Conservation (phyloP, 2,329 filamentous ascomycete species). For the Scortechinia acanthostroma region DNA sequence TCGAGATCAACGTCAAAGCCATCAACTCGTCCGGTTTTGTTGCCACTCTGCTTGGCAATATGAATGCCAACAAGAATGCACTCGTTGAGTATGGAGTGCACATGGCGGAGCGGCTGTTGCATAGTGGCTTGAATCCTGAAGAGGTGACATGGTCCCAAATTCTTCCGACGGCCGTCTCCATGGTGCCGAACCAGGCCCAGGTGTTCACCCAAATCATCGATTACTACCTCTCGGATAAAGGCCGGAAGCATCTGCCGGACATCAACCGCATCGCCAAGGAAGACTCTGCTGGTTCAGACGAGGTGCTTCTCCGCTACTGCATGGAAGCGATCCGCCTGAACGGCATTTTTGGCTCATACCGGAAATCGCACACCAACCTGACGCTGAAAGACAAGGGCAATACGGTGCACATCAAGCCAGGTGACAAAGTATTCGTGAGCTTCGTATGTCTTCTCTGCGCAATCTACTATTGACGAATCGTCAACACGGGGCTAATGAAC, state of each 20-base stretch:
- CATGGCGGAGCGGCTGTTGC: constrained; percentile 25
- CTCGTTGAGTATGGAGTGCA: constrained; percentile 27
- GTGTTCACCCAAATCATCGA: constrained; percentile 32
- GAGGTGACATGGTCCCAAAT: not conserved
- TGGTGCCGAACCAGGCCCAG: constrained; percentile 14
- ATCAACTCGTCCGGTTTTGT: no score
- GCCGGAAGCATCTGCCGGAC: constrained; percentile 27
- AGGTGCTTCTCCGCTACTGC: constrained; percentile 24
- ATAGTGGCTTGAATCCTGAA: constrained; percentile 10
- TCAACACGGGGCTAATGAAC: constrained; percentile 7
- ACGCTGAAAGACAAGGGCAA: constrained; percentile 9
- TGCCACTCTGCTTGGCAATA: constrained; percentile 18
- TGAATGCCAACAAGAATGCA: constrained; percentile 23
- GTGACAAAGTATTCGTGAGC: constrained; percentile 17
- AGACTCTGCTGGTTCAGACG: constrained; percentile 18
- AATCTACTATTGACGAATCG: not conserved
- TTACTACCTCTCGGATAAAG: constrained; percentile 28
- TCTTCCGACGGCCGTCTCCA: not conserved
- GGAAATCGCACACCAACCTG: no score
- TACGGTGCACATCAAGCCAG: constrained; percentile 14
- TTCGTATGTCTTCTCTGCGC: constrained; percentile 17
- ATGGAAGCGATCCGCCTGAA: constrained; percentile 14
- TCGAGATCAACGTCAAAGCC: constrained; percentile 22
- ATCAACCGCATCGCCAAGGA: constrained; percentile 23
- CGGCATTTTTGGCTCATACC: not conserved